Conservation (phyloP, 169 alveolate species). For the Eimeria praecox region DNA sequence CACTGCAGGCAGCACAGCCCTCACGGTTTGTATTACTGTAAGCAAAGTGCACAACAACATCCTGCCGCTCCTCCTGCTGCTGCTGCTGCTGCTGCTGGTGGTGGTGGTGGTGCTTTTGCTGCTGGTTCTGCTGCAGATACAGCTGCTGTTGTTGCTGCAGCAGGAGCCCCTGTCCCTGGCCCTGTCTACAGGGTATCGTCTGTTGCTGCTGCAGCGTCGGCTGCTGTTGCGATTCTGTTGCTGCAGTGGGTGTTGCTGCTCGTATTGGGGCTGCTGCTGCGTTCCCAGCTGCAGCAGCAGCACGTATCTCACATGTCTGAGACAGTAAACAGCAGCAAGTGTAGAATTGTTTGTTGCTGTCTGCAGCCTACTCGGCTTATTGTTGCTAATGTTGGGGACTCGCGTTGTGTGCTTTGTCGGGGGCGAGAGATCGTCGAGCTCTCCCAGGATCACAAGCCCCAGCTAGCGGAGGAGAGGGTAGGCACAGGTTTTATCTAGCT, state of each 20-base stretch:
- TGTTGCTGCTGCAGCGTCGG: neutral
- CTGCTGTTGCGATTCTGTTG: neutral
- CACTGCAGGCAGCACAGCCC: slow-evolving; percentile 83
- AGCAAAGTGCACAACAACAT: neutral
- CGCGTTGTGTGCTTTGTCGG: slow-evolving; percentile 97
- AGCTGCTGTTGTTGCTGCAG: slow-evolving; percentile 1
- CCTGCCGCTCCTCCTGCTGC: slow-evolving; percentile 18
- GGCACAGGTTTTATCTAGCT: neutral
- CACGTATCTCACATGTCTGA: neutral
- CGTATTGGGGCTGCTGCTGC: neutral
- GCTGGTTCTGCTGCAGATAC: neutral
- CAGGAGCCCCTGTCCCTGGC: neutral
- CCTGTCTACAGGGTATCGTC: neutral
- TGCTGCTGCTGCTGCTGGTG: slow-evolving; percentile 29
- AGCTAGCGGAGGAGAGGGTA: slow-evolving; percentile 93
- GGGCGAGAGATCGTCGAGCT: slow-evolving; percentile 95
- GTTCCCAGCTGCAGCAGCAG: neutral
- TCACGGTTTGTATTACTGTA: slow-evolving; percentile 79
- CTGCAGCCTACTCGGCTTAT: slow-evolving; percentile 83
- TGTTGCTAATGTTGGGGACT: slow-evolving; percentile 99
- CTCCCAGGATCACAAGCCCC: slow-evolving; percentile 99
- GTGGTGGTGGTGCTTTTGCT: neutral
- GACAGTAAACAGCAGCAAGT: neutral
- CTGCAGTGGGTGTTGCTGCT: slow-evolving; percentile 1
- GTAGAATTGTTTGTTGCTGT: neutral